These are phyloP conservation scores for Diaporthe longicolla DNA, from an alignment of 2,329 filamentous ascomycete genomes.

Conservation along the genomic window DNA sequence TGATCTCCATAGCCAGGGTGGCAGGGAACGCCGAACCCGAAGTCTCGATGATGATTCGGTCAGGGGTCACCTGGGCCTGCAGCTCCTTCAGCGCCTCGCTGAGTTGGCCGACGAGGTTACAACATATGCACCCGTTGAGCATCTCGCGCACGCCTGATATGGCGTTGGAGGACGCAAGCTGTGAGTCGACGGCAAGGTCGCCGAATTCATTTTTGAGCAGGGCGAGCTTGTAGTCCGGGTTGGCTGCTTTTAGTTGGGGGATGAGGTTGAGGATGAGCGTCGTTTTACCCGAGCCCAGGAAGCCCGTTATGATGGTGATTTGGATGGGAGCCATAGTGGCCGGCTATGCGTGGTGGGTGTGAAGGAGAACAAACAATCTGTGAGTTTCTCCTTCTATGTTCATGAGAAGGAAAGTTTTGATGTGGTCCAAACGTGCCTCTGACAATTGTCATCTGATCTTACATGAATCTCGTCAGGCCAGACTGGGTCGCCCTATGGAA, in stretches of 20 bases:
- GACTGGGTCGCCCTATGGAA: slow-evolving; percentile 33
- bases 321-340: slow-evolving; percentile 78
- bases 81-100: slow-evolving; percentile 84
- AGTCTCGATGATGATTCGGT: slow-evolving; percentile 95
- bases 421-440: not conserved
- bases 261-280: slow-evolving; percentile 95
- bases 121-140: slow-evolving; percentile 98
- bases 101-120: slow-evolving; percentile 95
- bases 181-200: slow-evolving; percentile 92
- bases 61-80: slow-evolving; percentile 69
- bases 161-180: slow-evolving; percentile 85
- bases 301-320: slow-evolving; percentile 95
- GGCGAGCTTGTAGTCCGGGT: slow-evolving; percentile 85
- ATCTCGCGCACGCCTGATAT: slow-evolving; percentile 94
- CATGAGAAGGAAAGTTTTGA: not conserved
- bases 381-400: not conserved
- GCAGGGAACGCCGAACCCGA: slow-evolving; percentile 89
- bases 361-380: not conserved
- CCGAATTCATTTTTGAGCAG: slow-evolving; percentile 99
- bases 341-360: not conserved
- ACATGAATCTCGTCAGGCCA: slow-evolving; percentile 28
- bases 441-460: slow-evolving; percentile 39
- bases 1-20: slow-evolving; percentile 91
- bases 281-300: slow-evolving; percentile 96
- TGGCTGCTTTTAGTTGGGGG: slow-evolving; percentile 84